phyloP scores from a whole-genome alignment of 2,329 filamentous ascomycete species.

The Escovopsis sp. region DNA sequence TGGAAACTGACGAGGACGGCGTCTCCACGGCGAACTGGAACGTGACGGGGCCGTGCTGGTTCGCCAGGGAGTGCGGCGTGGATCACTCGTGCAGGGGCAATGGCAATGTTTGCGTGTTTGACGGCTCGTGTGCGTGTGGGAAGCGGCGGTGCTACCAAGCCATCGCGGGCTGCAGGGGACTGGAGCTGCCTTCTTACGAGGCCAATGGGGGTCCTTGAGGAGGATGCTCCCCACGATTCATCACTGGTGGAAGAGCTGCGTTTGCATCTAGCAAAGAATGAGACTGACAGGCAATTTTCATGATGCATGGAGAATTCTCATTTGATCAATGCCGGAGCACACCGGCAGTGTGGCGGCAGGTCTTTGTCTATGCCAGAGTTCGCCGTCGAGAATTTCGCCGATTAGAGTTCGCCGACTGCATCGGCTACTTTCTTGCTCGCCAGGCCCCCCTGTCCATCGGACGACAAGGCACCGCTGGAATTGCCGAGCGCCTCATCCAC shows the following conservation, averaged over 20 bases:
- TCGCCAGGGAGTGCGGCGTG: constrained; percentile 7
- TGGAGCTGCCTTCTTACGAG: constrained; percentile 3
- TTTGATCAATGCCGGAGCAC: too few species aligned
- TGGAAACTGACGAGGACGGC: too few species aligned
- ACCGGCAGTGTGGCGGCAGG: too few species aligned
- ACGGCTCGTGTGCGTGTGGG: constrained; percentile 9
- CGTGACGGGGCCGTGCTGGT: constrained; percentile 7
- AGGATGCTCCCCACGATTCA: too few species aligned
- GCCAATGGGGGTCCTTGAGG: too few species aligned
- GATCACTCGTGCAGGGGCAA: constrained; percentile 4
- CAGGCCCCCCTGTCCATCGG: too few species aligned
- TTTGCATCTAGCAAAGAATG: not conserved
- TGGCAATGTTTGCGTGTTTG: constrained; percentile 8
- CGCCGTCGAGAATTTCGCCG: too few species aligned
- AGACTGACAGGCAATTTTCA: not conserved
- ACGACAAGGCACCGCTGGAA: constrained; percentile 3
- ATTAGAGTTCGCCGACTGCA: too few species aligned
- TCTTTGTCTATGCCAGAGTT: too few species aligned
- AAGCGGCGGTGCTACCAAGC: constrained; percentile 8
- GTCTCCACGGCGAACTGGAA: not conserved
- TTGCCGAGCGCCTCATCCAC: constrained; percentile 38
- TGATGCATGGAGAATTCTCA: too few species aligned
- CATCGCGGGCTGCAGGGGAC: constrained; percentile 6
- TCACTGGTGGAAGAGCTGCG: too few species aligned
- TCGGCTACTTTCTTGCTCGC: too few species aligned